Conservation (phyloP, 208 protist species). For the Plasmodiophora brassicae region DNA sequence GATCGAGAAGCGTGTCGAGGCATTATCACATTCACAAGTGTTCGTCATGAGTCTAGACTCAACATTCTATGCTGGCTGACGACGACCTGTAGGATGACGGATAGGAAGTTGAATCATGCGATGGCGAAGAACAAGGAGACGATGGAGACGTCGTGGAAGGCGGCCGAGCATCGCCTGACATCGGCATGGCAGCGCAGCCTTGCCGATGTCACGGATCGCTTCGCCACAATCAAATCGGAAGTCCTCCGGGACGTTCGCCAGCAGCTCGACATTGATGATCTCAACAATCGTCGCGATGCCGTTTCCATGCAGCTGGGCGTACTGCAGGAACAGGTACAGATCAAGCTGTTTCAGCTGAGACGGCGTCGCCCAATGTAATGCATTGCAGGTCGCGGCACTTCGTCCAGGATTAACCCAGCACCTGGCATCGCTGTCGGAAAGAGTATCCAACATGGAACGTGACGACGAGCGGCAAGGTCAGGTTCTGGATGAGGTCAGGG, state of each 20-base stretch:
- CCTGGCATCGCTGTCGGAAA: neutral
- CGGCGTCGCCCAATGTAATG: neutral
- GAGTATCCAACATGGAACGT: neutral
- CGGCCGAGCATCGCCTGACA: neutral
- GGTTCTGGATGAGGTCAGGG: neutral
- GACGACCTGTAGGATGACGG: neutral
- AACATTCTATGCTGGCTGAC: neutral
- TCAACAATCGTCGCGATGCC: neutral
- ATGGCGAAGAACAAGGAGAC: neutral
- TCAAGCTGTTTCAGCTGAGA: neutral
- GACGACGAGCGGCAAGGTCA: neutral
- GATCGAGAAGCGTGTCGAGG: neutral
- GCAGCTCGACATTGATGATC: neutral
- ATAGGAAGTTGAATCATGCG: neutral
- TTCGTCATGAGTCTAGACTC: neutral
- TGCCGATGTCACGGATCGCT: neutral
- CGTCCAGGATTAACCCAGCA: neutral
- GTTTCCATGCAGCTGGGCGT: neutral
- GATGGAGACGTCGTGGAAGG: neutral
- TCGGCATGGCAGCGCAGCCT: neutral
- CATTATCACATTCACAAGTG: neutral
- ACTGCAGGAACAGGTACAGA: neutral
- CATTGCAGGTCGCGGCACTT: neutral
- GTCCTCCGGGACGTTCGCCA: neutral
- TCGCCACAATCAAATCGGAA: neutral